Conservation (phyloP, 1,284 basidiomycete genomes). For the Caloboletus firmus region DNA sequence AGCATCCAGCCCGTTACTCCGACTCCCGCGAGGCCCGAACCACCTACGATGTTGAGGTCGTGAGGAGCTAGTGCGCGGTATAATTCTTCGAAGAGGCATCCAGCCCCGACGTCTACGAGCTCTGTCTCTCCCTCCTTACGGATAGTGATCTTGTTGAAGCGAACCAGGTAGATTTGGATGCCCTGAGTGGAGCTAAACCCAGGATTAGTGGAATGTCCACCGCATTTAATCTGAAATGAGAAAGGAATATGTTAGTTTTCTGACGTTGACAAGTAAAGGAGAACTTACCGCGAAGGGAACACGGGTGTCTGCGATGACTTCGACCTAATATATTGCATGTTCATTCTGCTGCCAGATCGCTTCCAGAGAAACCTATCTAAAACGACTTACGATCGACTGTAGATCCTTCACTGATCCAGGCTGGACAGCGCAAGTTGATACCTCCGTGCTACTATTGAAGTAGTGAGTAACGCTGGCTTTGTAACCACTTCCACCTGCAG, state of each 20-base stretch:
- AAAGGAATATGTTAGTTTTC: background rate
- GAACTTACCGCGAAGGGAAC: conserved; percentile 11
- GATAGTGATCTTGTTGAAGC: conserved; percentile 41
- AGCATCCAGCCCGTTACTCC: conserved; percentile 50
- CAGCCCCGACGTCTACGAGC: conserved; percentile 46
- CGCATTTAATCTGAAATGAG: conserved; percentile 45
- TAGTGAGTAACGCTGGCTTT: conserved; percentile 13
- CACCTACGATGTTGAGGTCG: conserved; percentile 49
- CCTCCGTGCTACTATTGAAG: conserved; percentile 14
- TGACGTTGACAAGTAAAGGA: background rate
- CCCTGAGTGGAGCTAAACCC: conserved; percentile 50
- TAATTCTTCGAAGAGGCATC: conserved; percentile 51
- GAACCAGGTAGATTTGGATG: conserved; percentile 50
- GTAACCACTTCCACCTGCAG: conserved; percentile 12
- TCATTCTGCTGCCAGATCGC: background rate
- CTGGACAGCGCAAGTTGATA: conserved; percentile 11
- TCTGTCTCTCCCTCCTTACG: conserved; percentile 14
- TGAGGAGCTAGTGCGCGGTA: conserved; percentile 41
- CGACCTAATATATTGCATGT: background rate
- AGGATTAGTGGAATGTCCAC: conserved; percentile 48
- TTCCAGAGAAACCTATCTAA: background rate
- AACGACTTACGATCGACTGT: conserved; percentile 8
- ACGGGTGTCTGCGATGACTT: background rate
- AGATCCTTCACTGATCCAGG: conserved; percentile 12
- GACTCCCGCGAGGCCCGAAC: conserved; percentile 38